phyloP scores from a whole-genome alignment of 768 basidiomycete genomes.

The Mycena rosella region DNA sequence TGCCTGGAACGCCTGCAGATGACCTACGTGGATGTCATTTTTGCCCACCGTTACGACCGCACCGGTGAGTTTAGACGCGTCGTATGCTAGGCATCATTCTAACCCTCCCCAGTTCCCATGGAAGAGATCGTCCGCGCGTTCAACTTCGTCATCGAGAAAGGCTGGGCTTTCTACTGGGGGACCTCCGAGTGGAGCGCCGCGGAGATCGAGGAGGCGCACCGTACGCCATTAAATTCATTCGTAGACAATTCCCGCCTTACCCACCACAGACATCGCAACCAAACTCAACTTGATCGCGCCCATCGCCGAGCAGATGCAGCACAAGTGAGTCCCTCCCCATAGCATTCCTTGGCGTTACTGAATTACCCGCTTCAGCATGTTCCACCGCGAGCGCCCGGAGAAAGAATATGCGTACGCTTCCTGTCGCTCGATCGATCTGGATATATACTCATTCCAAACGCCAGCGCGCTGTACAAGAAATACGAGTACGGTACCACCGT shows the following conservation, averaged over 20 bases:
- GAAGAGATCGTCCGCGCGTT: conserved; percentile 88
- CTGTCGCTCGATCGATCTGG: background rate
- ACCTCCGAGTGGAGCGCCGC: conserved; percentile 84
- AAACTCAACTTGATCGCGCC: conserved; percentile 77
- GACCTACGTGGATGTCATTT: conserved; percentile 80
- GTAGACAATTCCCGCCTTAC: no score
- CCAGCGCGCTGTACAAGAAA: conserved; percentile 74
- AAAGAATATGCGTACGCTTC: conserved; percentile 73
- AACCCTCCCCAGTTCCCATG: conserved; percentile 60
- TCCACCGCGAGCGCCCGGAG: conserved; percentile 86
- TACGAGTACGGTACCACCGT: conserved; percentile 78
- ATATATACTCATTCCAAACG: background rate
- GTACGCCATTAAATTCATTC: conserved; percentile 52
- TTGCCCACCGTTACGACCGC: conserved; percentile 77
- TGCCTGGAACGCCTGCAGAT: conserved; percentile 75
- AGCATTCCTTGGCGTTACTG: background rate
- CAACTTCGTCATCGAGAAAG: conserved; percentile 80
- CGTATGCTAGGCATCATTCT: background rate
- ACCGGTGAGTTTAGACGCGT: conserved; percentile 52
- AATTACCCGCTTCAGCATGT: conserved; percentile 62
- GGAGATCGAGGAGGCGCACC: conserved; percentile 77
- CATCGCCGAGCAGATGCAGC: conserved; percentile 82
- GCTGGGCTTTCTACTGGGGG: conserved; percentile 82
- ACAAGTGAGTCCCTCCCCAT: conserved; percentile 60
- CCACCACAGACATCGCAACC: conserved; percentile 78